Conservation (phyloP, 169 alveolate species). For the Amoebophrya sp. region DNA sequence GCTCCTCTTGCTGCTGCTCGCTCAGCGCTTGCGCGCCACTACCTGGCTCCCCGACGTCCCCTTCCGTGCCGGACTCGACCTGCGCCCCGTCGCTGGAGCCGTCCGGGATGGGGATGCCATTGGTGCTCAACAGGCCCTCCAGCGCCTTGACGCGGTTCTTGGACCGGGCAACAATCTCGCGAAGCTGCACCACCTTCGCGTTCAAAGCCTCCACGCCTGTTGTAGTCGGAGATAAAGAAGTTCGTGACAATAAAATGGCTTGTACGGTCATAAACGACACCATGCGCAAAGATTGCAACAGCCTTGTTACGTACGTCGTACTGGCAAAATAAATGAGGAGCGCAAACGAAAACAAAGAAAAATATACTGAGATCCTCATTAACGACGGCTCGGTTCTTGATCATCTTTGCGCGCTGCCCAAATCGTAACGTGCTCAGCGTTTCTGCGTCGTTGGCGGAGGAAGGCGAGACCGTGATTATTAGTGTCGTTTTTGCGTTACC, state of each 20-base stretch:
- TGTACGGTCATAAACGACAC: too few relatives aligned
- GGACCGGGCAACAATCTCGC: not conserved
- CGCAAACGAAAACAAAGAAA: too few relatives aligned
- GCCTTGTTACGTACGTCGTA: too few relatives aligned
- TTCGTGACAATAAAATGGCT: too few relatives aligned
- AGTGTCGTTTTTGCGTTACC: conserved; percentile 55
- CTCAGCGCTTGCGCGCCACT: not conserved
- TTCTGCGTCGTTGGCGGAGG: conserved; percentile 51
- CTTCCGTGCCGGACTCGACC: not conserved
- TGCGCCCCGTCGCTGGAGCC: not conserved
- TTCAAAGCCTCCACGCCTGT: not conserved
- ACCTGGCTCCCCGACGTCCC: not conserved
- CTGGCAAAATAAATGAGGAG: too few relatives aligned
- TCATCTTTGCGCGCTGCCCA: conserved; percentile 56
- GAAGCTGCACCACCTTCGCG: not conserved
- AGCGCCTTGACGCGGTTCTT: not conserved
- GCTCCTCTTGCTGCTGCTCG: not conserved
- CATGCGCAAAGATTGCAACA: too few relatives aligned
- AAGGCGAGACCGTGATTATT: conserved; percentile 53
- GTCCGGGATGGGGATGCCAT: not conserved
- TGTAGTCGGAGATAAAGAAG: too few relatives aligned
- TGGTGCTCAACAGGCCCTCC: not conserved
- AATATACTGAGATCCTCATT: not conserved
- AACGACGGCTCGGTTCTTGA: conserved; percentile 40
- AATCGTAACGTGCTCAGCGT: conserved; percentile 54